Percentiles rank a stretch among this genome's conserved stretches.
phyloP scores from a whole-genome alignment of 2,329 filamentous ascomycete genomes.

The Chaetoscypha palmicola region DNA sequence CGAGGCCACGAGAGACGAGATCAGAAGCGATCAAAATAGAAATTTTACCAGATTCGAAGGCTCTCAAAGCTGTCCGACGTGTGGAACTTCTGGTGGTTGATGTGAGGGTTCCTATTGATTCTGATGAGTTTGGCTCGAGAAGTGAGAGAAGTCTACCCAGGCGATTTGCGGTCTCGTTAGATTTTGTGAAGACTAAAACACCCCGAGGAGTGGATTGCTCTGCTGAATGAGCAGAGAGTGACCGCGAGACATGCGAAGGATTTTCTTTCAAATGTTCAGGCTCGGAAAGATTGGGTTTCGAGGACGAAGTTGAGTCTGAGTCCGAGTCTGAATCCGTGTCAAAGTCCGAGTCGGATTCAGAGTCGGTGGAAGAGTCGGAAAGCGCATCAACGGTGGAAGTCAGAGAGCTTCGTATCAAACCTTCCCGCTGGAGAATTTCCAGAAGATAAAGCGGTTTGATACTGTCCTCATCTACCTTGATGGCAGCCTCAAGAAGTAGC shows the following conservation, averaged over 20 bases:
- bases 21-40: constrained; percentile 84
- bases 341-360: constrained; percentile 22
- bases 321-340: constrained; percentile 21
- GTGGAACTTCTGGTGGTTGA: constrained; percentile 69
- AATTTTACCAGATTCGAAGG: constrained; percentile 56
- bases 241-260: no score
- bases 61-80: constrained; percentile 58
- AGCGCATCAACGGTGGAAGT: constrained; percentile 14
- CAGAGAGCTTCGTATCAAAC: constrained; percentile 35
- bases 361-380: not conserved
- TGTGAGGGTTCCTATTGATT: constrained; percentile 62
- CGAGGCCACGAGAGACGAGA: constrained; percentile 85
- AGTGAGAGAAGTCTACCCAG: constrained; percentile 72
- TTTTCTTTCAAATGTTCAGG: constrained; percentile 3
- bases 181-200: constrained; percentile 81
- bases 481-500: constrained; percentile 55
- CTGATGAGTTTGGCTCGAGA: constrained; percentile 51
- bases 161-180: constrained; percentile 80
- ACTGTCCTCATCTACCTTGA: constrained; percentile 61
- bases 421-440: constrained; percentile 57
- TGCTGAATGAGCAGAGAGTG: not conserved
- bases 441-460: constrained; percentile 82
- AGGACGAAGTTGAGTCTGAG: constrained; percentile 8
- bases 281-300: constrained; percentile 9
- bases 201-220: constrained; percentile 22